Percentiles rank a stretch among this genome's conserved stretches.
These are phyloP conservation scores for Glycine latifolia DNA, from an alignment of 306 rosid species.

Conservation along the genomic window DNA sequence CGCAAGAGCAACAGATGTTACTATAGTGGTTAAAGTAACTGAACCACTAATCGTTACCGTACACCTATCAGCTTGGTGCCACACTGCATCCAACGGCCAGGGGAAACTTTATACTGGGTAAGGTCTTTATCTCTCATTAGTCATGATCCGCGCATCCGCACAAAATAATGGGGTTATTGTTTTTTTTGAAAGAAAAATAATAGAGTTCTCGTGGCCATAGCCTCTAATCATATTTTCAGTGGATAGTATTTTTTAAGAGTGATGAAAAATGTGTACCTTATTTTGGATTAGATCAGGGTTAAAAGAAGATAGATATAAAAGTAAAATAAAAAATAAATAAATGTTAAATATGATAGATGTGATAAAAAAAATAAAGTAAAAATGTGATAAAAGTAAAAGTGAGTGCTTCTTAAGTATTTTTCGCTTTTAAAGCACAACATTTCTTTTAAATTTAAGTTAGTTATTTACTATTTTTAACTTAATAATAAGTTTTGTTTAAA, in stretches of 20 bases:
- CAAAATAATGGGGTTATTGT: background rate
- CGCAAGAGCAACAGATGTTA: background rate
- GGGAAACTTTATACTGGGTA: background rate
- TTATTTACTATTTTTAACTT: too few species aligned
- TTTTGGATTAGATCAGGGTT: background rate
- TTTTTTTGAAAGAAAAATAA: too few species aligned
- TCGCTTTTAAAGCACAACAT: too few species aligned
- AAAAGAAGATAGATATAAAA: background rate
- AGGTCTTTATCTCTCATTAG: background rate
- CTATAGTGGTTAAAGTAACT: background rate
- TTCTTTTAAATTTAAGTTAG: too few species aligned
- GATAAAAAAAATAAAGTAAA: background rate
- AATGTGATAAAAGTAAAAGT: too few species aligned
- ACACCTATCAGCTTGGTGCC: background rate
- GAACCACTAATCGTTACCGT: background rate
- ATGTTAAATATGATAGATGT: too few species aligned
- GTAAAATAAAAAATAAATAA: too few species aligned
- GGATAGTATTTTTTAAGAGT: too few species aligned
- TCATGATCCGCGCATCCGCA: background rate
- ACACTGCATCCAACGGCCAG: conserved; percentile 17
- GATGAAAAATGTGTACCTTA: background rate
- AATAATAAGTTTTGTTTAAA: too few species aligned
- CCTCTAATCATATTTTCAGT: background rate
- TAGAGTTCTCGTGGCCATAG: background rate
- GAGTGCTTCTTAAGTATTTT: too few species aligned